phyloP scores from a whole-genome alignment of 2,329 filamentous ascomycete species.

The Colletotrichum cordylinicola region DNA sequence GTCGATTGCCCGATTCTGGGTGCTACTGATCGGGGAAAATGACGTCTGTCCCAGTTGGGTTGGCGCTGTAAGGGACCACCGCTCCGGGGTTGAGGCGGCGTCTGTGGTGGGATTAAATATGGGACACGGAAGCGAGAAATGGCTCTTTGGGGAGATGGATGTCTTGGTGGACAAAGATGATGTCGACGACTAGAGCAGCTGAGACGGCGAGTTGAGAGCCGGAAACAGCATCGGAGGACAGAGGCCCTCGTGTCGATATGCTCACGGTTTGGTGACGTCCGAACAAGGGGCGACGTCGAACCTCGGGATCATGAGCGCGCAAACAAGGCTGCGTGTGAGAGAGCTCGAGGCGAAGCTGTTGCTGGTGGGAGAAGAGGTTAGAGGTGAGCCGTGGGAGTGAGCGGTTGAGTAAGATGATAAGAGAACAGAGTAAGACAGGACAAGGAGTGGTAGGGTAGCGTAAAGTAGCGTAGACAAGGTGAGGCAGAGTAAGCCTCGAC shows the following conservation, averaged over 20 bases:
- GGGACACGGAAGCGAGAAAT: constrained; percentile 8
- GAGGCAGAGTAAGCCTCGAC: background rate
- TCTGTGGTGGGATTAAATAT: constrained; percentile 3
- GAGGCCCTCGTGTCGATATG: background rate
- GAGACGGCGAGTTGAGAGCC: background rate
- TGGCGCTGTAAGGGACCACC: background rate
- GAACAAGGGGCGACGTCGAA: background rate
- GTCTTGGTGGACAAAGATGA: background rate
- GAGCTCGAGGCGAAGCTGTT: background rate
- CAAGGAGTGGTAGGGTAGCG: background rate
- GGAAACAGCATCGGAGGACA: background rate
- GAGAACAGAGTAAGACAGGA: background rate
- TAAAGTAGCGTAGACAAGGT: background rate
- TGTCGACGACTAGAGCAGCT: background rate
- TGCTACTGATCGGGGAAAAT: constrained; percentile 3
- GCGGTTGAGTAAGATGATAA: background rate
- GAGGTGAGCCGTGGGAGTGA: background rate
- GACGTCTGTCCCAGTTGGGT: constrained; percentile 2
- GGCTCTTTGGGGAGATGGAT: background rate
- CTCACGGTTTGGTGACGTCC: background rate
- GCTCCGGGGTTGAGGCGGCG: background rate
- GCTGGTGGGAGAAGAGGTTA: background rate
- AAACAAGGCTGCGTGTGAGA: background rate
- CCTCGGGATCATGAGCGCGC: background rate
- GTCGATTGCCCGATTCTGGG: background rate